Base-by-base conservation (phyloP, 192 early-diverging fungal species). In the Phlyctochytrium arcticum region DNA sequence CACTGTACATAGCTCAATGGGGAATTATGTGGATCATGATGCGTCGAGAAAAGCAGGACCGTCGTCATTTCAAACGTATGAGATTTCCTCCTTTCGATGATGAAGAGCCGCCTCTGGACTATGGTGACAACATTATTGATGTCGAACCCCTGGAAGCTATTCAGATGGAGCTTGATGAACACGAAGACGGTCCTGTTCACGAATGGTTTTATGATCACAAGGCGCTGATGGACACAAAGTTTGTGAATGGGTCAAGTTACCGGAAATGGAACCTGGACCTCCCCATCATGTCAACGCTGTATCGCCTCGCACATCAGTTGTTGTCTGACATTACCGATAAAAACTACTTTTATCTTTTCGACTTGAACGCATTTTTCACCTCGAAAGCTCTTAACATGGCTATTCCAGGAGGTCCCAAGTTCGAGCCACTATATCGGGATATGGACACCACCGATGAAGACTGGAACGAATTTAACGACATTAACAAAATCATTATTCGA, bases 401-500 rank as follows among this genome's bases (percentile, higher is more conserved):
- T 8, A 94, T 99, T 64, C 97, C 97, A 0, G 94, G 95, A 54
- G 97, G 97, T 21, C 93, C 95, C 27, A 95, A 96, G 60, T 99
- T 99, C 35, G 97, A 99, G 77, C 95, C 97, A 6, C 80, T 99
- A 33, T 92, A 90, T 75, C 87, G 91, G n/a, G 97, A 99, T 75
- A 85, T 93, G 65, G 93, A 99, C 68, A 85, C 93, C 1, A 90
- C 87, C 1, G 97, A 99, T 74, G 95, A 99, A 72, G 97, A 99
- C 80, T 99, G 97, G 97, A 99, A 98, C 76, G 97, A 99, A 73
- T 99, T 99, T 77, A 99, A 99, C 79, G 97, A 99, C 70, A 98
- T 99, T 81, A 93, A 95, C 89, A 99, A 99, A 78, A 94, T 99
- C 63, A 99, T 99, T 59, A 96, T 99, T 57, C 90, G 97, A 44